Base-by-base conservation (phyloP, 441 rosid genomes). In the Gossypium lobatum region DNA sequence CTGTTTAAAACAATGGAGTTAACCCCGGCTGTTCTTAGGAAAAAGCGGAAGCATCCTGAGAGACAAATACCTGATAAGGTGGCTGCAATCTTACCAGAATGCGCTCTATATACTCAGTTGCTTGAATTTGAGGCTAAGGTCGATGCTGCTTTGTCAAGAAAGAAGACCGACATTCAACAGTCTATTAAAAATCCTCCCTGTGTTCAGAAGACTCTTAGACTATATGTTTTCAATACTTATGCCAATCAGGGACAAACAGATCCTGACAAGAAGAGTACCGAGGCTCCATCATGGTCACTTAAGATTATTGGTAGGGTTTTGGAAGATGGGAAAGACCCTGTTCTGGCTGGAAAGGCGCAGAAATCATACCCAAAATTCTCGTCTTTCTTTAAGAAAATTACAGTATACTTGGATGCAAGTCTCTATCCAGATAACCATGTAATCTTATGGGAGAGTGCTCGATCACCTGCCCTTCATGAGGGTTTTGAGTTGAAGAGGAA, bases 401-500 rank as follows among this genome's bases (percentile, higher is more conserved):
- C 97, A 20, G 78, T 91, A 75, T 87, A 83, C 80, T 79, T 91
- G 85, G 95, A 91, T 75, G 91, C 85, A 77, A 85, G 81, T 79
- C 82, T 91, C 6, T 89, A 87, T 82, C 91, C 91, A 2, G 91
- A 89, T 74, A 89, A 84, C 73, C 91, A 87, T 25, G 88, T 88
- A 48, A 87, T 91, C 70, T 72, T 88, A 50, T 91, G 97, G 93
- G 95, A 89, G 79, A 86, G 85, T 83, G 74, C 83, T 74, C 84
- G 91, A 23, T 88, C 91, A 0, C 86, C 95, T 70, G 88, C 80
- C 61, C 88, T 87, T 66, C 87, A 78, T 11, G 97, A 89, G 73
- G 97, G 95, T 50, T 89, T 91, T 81, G 97, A 91, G 88, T 85
- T 91, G 72, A 91, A 87, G 81, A 86, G 95, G 75, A 91, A 85